These are phyloP conservation scores for Tylopilus rubrobrunneus DNA, from an alignment of 768 basidiomycete species.

Conservation along the genomic window DNA sequence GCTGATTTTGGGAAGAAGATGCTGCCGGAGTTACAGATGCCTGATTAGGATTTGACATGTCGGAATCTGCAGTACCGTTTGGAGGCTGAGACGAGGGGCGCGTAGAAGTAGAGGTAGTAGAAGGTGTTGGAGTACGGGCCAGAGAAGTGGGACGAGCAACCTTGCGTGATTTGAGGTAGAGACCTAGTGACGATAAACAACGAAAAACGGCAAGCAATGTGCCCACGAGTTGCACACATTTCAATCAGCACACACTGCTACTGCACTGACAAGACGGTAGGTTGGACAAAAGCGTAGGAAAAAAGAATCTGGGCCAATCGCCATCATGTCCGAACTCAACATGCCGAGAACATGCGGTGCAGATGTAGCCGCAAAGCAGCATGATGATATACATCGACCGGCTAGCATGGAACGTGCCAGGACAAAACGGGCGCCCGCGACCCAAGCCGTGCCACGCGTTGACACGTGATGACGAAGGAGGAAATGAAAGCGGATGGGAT, in stretches of 20 bases:
- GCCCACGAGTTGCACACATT: conserved; percentile 38
- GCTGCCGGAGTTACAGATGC: conserved; percentile 31
- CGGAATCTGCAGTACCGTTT: conserved; percentile 33
- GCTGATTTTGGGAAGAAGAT: conserved; percentile 29
- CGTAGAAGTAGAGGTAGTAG: conserved; percentile 31
- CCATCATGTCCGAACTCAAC: conserved; percentile 30
- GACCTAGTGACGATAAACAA: conserved; percentile 49
- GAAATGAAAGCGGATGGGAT: conserved; percentile 34
- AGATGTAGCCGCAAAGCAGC: conserved; percentile 30
- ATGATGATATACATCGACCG: conserved; percentile 33
- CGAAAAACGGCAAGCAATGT: conserved; percentile 31
- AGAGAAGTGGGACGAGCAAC: conserved; percentile 68
- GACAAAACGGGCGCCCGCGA: conserved; percentile 29
- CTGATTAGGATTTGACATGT: conserved; percentile 36
- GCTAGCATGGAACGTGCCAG: conserved; percentile 26
- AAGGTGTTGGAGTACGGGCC: conserved; percentile 37
- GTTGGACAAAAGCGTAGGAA: conserved; percentile 30
- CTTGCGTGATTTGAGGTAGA: conserved; percentile 81
- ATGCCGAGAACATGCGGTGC: conserved; percentile 33
- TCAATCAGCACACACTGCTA: conserved; percentile 37
- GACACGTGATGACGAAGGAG: conserved; percentile 39
- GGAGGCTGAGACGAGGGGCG: conserved; percentile 29
- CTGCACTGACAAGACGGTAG: conserved; percentile 33
- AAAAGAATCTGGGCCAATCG: conserved; percentile 32
- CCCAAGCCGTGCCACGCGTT: conserved; percentile 28